Percentiles rank a stretch among this genome's conserved stretches.
phyloP scores from a whole-genome alignment of 2,329 filamentous ascomycete genomes.

The Pseudohalonectria lignicola region DNA sequence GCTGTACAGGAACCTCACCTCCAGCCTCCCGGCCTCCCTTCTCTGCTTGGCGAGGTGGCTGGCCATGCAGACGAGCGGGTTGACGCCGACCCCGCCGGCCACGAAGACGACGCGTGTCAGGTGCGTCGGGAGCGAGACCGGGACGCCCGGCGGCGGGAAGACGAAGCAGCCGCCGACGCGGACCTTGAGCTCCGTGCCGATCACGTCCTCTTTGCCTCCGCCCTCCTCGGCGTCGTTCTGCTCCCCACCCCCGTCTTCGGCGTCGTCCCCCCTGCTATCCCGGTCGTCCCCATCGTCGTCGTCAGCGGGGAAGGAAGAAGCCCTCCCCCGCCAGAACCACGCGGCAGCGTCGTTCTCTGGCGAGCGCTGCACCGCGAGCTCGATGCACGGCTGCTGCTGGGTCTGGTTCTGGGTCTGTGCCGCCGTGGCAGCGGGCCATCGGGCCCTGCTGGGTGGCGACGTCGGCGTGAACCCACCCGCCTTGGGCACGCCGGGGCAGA shows the following conservation, averaged over 20 bases:
- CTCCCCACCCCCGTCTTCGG: not conserved
- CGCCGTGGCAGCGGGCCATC: not conserved
- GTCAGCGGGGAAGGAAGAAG: conserved; percentile 9
- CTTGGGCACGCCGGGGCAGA: conserved; percentile 55
- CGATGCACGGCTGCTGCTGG: conserved; percentile 40
- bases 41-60: conserved; percentile 39
- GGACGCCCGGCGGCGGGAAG: conserved; percentile 52
- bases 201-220: conserved; percentile 28
- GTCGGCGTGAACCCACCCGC: conserved; percentile 86
- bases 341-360: conserved; percentile 60
- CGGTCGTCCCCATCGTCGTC: not conserved
- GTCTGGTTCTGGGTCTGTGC: not conserved
- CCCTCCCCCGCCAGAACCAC: conserved; percentile 56
- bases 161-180: conserved; percentile 73
- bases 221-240: not conserved
- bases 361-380: conserved; percentile 68
- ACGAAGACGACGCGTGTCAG: conserved; percentile 58
- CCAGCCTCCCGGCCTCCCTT: conserved; percentile 10
- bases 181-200: conserved; percentile 49
- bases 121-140: conserved; percentile 18
- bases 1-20: conserved; percentile 55
- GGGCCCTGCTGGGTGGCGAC: conserved; percentile 42
- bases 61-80: conserved; percentile 68
- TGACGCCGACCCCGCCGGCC: conserved; percentile 74
- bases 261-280: not conserved